These are phyloP conservation scores for Durio zibethinus DNA, from an alignment of 345 rosid species.

Conservation along the genomic window DNA sequence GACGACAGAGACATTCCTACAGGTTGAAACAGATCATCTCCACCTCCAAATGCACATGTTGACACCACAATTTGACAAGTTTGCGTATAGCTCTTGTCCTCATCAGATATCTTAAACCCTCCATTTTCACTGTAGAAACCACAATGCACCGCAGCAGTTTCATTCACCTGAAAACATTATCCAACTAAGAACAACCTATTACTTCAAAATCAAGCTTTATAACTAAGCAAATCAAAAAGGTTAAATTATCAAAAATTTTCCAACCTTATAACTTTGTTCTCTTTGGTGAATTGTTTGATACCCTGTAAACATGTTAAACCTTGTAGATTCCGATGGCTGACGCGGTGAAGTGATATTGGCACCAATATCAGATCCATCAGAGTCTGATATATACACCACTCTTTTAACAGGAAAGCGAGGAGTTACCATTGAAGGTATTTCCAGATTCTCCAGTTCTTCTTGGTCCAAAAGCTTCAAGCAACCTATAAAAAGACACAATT, in stretches of 20 bases:
- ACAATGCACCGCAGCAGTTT: background rate
- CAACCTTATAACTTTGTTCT: background rate
- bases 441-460: background rate
- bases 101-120: background rate
- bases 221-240: background rate
- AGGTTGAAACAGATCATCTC: background rate
- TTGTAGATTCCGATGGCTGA: background rate
- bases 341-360: background rate
- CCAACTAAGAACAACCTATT: background rate
- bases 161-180: background rate
- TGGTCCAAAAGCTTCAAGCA: background rate
- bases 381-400: background rate
- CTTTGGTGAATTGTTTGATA: background rate
- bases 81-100: background rate
- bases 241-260: background rate
- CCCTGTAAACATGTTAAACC: background rate
- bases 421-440: background rate
- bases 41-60: background rate
- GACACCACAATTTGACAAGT: background rate
- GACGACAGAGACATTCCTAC: background rate
- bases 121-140: background rate
- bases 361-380: background rate
- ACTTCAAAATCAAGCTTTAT: background rate
- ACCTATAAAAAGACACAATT: background rate
- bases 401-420: background rate